These are phyloP conservation scores for Trichodelitschia bisporula DNA, from an alignment of 495 filamentous ascomycete genomes.

Conservation along the genomic window DNA sequence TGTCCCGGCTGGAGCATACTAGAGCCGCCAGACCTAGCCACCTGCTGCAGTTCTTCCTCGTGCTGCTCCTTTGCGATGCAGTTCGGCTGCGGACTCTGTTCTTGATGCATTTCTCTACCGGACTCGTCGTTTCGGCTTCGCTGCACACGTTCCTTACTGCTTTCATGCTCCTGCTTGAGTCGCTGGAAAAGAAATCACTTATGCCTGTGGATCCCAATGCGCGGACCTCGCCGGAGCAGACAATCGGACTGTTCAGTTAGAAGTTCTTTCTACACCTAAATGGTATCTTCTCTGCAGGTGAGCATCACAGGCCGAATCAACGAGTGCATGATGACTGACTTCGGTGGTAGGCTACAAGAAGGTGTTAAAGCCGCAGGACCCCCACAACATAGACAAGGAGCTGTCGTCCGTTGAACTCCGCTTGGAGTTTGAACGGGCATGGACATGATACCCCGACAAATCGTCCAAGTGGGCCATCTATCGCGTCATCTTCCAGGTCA, in stretches of 20 bases:
- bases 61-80: conserved; percentile 6
- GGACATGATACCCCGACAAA: conserved; percentile 2
- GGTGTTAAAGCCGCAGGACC: not conserved
- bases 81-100: conserved; percentile 7
- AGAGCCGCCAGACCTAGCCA: conserved; percentile 7
- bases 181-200: conserved; percentile 6
- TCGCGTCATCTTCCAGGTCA: conserved; percentile 2
- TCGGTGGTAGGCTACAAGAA: not conserved
- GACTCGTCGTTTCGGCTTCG: conserved; percentile 3
- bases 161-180: conserved; percentile 6
- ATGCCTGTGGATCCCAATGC: conserved; percentile 2
- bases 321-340: no score
- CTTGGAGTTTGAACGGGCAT: conserved; percentile 2
- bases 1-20: conserved; percentile 6
- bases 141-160: conserved; percentile 6
- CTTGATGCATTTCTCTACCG: conserved; percentile 4
- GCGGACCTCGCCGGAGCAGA: conserved; percentile 6
- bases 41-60: conserved; percentile 8
- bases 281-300: conserved; percentile 3
- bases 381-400: conserved; percentile 3
- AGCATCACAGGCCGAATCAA: no score
- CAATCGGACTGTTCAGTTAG: conserved; percentile 5
- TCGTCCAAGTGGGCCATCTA: not conserved
- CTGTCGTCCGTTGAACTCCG: conserved; percentile 3
- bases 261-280: conserved; percentile 6